Percentiles rank a stretch among this genome's conserved stretches.
These are phyloP conservation scores for Lojkania enalia DNA, from an alignment of 2,329 filamentous ascomycete genomes.

Conservation along the genomic window DNA sequence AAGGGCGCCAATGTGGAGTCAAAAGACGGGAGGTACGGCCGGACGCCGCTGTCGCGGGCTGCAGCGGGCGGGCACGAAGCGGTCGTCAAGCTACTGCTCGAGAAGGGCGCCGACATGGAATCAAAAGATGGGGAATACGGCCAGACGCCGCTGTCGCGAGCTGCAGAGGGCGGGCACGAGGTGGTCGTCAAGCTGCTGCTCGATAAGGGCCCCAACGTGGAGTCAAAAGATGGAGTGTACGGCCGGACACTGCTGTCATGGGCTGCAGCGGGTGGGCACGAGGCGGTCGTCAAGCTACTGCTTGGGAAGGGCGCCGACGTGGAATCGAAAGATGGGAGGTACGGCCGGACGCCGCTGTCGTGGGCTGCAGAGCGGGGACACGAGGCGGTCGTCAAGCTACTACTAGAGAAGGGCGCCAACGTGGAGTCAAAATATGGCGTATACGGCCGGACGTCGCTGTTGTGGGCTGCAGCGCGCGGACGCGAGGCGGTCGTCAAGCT, in stretches of 20 bases:
- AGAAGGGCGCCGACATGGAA: conserved; percentile 2
- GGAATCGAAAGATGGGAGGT: too few relatives aligned
- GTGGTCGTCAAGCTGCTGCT: too few relatives aligned
- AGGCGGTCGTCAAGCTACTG: too few relatives aligned
- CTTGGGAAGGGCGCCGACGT: too few relatives aligned
- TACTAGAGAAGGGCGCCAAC: too few relatives aligned
- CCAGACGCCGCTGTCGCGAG: conserved; percentile 2
- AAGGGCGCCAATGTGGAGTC: conserved; percentile 2
- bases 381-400: too few relatives aligned
- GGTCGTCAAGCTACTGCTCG: conserved; percentile 1
- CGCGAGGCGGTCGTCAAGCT: not conserved
- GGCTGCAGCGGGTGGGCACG: conserved; percentile 1
- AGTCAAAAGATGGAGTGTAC: too few relatives aligned
- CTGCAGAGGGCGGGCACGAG: conserved; percentile 2
- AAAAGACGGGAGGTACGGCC: conserved; percentile 6
- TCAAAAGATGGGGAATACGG: conserved; percentile 1
- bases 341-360: too few relatives aligned
- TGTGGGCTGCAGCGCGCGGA: conserved; percentile 6
- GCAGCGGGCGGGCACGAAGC: conserved; percentile 2
- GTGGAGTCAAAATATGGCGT: conserved; percentile 5
- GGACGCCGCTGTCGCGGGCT: conserved; percentile 8
- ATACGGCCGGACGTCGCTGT: too few relatives aligned
- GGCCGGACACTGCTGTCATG: too few relatives aligned
- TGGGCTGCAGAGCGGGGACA: too few relatives aligned
- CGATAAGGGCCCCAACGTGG: too few relatives aligned